A percentile compares a stretch with the other conserved stretches of the same genome.
Evolutionary conservation across 2,329 filamentous ascomycete genomes (phyloP).

Genomic region (Diplodia corticola): DNA sequence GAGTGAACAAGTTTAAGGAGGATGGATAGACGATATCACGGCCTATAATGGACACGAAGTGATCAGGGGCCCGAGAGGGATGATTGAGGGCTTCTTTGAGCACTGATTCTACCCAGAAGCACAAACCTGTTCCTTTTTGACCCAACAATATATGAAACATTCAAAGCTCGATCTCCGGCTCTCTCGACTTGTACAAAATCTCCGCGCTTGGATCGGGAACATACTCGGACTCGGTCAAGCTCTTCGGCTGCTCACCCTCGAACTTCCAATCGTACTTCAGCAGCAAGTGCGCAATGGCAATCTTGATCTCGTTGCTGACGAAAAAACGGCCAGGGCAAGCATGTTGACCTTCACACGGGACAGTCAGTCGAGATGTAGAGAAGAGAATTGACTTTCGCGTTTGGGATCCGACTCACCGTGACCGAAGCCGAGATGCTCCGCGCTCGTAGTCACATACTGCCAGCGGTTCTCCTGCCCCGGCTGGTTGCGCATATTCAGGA

Average conservation of each 20-base stretch:
- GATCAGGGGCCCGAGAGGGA: too few species aligned
- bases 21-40: too few species aligned
- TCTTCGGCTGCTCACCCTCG: not conserved
- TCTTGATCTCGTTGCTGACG: slow-evolving; percentile 26
- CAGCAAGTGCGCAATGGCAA: slow-evolving; percentile 22
- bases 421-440: slow-evolving; percentile 28
- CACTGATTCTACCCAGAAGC: too few species aligned
- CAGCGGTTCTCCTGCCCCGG: slow-evolving; percentile 18
- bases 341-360: not conserved
- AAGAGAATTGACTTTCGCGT: too few species aligned
- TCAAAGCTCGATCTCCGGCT: not conserved
- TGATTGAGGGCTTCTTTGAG: too few species aligned
- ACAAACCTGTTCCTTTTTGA: too few species aligned
- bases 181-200: not conserved
- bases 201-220: not conserved
- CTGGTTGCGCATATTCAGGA: slow-evolving; percentile 23
- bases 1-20: too few species aligned
- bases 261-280: slow-evolving; percentile 24
- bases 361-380: too few species aligned
- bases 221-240: not conserved
- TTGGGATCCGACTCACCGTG: slow-evolving; percentile 1
- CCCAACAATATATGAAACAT: too few species aligned
- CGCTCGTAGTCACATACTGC: slow-evolving; percentile 25
- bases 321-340: slow-evolving; percentile 25
- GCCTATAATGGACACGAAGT: too few species aligned